Base-by-base conservation (phyloP, 139 green algal species). In the Auxenochlorella pyrenoidosa region DNA sequence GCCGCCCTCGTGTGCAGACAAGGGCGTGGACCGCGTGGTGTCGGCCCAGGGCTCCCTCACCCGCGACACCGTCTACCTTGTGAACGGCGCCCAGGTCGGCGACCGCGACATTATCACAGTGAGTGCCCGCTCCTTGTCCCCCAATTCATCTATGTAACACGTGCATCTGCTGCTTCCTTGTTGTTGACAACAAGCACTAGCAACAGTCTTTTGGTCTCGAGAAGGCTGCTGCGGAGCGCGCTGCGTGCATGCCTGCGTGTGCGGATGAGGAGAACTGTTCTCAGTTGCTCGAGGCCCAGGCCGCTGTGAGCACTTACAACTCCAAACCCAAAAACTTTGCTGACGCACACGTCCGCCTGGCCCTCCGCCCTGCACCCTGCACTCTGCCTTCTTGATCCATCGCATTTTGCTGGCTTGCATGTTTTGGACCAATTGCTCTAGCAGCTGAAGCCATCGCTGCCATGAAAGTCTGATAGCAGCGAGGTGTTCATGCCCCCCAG, bases 41-140 rank as follows among this genome's bases (percentile, higher is more conserved):
- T 95, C 92, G 44, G 87, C 94, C 51, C 95, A 97, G 90, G 94
- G 75, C 59, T 91, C 88, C 43, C 36, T 97, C 16, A 94, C 90
- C 3, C 90, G 96, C 41, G 96, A 98, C 92, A 94, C 95, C n/a
- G 97, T 95, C 16, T 93, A 95, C 88, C 94, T 93, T 34, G 80
- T 94, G 15, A 96, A 97, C 75, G 94, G 94, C 44, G 89, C 91
- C 1, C 93, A 88, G 13, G 63, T 98, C 21, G 96, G 96, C 51
- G 81, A 90, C 0, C 88, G 96, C 16, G 95, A 98, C 81, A 91
- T 97, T 40, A 90, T 95, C 71, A 87, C 92, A 83, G 94, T 94
- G 41, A 18, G 88, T 65, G 6, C 5, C 32, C 19, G 30, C 32
- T 38, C 66, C 66, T 24, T 4, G 18, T 38, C 16, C 18, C 12